Evolutionary conservation across 345 rosid species (phyloP).

Genomic region (Camelina hispida): DNA sequence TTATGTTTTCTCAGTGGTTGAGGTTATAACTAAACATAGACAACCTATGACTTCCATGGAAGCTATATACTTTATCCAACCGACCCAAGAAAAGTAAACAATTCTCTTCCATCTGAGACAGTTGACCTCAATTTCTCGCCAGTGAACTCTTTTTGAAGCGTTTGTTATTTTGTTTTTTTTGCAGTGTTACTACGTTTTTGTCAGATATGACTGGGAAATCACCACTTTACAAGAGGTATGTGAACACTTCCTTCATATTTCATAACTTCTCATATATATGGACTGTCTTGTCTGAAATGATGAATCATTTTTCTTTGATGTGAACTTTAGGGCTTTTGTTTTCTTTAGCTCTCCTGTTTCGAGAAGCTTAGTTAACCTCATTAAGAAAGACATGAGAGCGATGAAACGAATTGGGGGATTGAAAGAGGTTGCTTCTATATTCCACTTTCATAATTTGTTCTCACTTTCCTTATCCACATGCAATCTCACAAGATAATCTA

Average conservation of each 20-base stretch:
- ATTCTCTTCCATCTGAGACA: not conserved
- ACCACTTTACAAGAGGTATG: slow-evolving; percentile 92
- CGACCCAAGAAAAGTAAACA: slow-evolving; percentile 83
- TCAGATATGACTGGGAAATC: slow-evolving; percentile 94
- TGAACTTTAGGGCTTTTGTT: slow-evolving; percentile 77
- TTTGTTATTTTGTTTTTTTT: slow-evolving; percentile 19
- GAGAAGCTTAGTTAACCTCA: slow-evolving; percentile 69
- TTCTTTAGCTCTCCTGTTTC: slow-evolving; percentile 95
- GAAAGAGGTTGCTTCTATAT: slow-evolving; percentile 67
- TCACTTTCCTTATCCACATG: slow-evolving; percentile 17
- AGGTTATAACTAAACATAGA: slow-evolving; percentile 78
- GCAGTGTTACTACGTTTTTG: slow-evolving; percentile 77
- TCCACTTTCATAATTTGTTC: not conserved
- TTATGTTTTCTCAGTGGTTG: slow-evolving; percentile 71
- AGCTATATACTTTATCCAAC: slow-evolving; percentile 92
- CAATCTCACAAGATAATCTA: slow-evolving; percentile 2
- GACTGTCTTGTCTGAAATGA: not conserved
- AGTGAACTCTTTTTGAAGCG: slow-evolving; percentile 11
- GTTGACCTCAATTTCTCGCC: slow-evolving; percentile 21
- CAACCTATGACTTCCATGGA: slow-evolving; percentile 93
- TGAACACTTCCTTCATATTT: slow-evolving; percentile 32
- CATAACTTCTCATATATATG: not conserved
- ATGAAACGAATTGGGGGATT: slow-evolving; percentile 86
- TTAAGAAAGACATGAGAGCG: slow-evolving; percentile 76
- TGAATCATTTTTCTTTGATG: slow-evolving; percentile 1